Evolutionary conservation across 306 rosid genomes (phyloP).

Genomic region (Adenanthera pavonina): DNA sequence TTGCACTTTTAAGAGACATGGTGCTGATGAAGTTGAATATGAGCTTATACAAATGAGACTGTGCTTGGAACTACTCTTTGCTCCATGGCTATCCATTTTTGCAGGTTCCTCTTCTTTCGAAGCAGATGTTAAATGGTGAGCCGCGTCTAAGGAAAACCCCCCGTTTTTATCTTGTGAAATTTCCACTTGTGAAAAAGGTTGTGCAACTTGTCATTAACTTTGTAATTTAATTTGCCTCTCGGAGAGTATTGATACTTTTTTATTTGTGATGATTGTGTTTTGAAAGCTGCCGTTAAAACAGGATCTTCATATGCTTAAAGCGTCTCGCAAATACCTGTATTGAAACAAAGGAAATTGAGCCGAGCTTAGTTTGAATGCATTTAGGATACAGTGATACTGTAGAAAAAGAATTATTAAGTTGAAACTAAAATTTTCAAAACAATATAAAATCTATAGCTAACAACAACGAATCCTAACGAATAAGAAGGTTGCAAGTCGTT

Average conservation of each 20-base stretch:
- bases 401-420: background rate
- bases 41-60: conserved; percentile 28
- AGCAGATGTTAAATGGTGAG: background rate
- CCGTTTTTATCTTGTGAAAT: background rate
- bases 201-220: background rate
- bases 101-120: conserved; percentile 4
- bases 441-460: too few species aligned
- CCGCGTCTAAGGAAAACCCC: background rate
- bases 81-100: conserved; percentile 26
- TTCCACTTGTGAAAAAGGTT: background rate
- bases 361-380: background rate
- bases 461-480: too few species aligned
- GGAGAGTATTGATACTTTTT: background rate
- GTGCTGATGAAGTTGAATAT: conserved; percentile 32
- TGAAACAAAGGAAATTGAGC: background rate
- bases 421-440: too few species aligned
- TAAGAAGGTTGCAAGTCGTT: too few species aligned
- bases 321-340: background rate
- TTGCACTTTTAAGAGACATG: conserved; percentile 41
- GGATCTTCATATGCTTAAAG: background rate
- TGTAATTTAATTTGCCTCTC: background rate
- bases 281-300: background rate
- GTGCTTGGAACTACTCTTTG: conserved; percentile 42
- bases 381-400: background rate
- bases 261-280: background rate